Percentiles rank a stretch among this genome's conserved stretches.
Evolutionary conservation across 169 alveolate species (phyloP).

Genomic region (Plasmodium gaboni): DNA sequence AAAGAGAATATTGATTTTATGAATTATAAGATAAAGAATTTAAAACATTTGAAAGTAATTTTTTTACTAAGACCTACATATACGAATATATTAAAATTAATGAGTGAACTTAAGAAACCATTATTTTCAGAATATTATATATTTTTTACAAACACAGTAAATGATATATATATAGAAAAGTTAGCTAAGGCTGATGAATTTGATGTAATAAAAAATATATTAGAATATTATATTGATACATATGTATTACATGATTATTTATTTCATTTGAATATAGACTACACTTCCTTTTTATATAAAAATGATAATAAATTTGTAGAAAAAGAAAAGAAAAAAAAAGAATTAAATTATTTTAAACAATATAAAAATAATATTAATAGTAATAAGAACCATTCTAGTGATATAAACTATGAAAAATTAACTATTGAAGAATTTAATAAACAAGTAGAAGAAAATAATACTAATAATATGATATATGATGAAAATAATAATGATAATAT

Average conservation of each 20-base stretch:
- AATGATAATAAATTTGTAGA: conserved; percentile 36
- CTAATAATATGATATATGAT: conserved; percentile 6
- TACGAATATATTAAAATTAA: conserved; percentile 87
- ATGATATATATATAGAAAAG: conserved; percentile 89
- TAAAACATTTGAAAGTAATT: conserved; percentile 92
- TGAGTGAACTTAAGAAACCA: conserved; percentile 90
- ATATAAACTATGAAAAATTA: not conserved
- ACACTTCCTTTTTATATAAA: conserved; percentile 87
- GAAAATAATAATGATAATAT: not conserved
- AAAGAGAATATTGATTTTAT: conserved; percentile 59
- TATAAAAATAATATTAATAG: not conserved
- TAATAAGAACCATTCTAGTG: not conserved
- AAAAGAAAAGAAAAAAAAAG: conserved; percentile 63
- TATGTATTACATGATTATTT: conserved; percentile 88
- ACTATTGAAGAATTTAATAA: conserved; percentile 32
- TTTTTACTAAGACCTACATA: conserved; percentile 92
- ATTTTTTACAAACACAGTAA: conserved; percentile 90
- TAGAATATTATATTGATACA: conserved; percentile 93
- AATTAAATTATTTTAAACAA: conserved; percentile 4
- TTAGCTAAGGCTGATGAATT: conserved; percentile 94
- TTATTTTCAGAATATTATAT: conserved; percentile 92
- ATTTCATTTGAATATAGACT: conserved; percentile 90
- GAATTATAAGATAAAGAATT: conserved; percentile 81
- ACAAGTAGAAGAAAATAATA: not conserved
- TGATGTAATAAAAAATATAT: conserved; percentile 91